These are phyloP conservation scores for Arachis stenosperma DNA, from an alignment of 306 rosid genomes.

Conservation along the genomic window DNA sequence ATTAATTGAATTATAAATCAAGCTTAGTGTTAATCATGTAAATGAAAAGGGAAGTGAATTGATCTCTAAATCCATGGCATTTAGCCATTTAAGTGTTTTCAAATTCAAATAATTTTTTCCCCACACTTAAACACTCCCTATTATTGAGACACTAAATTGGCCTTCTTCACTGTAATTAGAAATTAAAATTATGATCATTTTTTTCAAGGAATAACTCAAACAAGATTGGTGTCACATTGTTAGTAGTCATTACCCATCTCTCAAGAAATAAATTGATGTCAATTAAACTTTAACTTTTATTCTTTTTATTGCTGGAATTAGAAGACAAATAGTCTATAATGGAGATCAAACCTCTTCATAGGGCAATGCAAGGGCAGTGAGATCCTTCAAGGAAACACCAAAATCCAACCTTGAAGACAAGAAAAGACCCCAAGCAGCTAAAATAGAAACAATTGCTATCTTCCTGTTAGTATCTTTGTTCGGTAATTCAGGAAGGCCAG, in stretches of 20 bases:
- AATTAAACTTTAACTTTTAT: neutral
- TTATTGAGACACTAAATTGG: no score
- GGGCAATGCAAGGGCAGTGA: slow-evolving; percentile 81
- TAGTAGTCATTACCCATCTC: neutral
- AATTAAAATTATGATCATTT: neutral
- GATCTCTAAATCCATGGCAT: no score
- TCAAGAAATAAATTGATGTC: neutral
- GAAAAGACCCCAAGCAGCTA: slow-evolving; percentile 82
- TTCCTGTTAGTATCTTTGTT: slow-evolving; percentile 61
- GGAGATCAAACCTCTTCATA: slow-evolving; percentile 69
- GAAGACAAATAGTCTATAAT: neutral
- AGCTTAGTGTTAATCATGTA: no score
- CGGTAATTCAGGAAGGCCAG: slow-evolving; percentile 62
- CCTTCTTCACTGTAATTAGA: neutral
- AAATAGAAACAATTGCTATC: slow-evolving; percentile 65
- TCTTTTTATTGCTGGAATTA: neutral
- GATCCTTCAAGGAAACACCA: slow-evolving; percentile 93
- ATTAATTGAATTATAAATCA: no score
- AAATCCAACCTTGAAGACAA: slow-evolving; percentile 72
- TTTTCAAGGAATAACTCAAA: neutral
- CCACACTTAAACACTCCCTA: no score
- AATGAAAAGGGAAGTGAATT: no score
- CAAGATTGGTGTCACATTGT: neutral
- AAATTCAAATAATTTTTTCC: no score
- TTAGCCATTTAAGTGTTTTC: no score